A percentile compares a stretch with the other conserved stretches of the same genome.
phyloP scores from a whole-genome alignment of 148 eudicot genomes.

The Diospyros lotus region DNA sequence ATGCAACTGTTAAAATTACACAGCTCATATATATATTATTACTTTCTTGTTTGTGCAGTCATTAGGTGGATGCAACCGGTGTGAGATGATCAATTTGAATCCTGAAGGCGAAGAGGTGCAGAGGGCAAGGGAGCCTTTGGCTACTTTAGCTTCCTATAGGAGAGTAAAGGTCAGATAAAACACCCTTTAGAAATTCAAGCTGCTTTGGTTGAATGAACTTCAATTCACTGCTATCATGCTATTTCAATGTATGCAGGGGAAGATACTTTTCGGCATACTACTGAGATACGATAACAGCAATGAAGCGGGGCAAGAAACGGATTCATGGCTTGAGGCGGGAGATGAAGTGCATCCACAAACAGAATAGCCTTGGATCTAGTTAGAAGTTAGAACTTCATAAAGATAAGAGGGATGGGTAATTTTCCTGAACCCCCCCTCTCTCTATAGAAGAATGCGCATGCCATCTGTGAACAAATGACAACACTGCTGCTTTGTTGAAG shows the following conservation, averaged over 20 bases:
- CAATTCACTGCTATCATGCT: background rate
- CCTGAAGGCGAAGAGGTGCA: constrained; percentile 42
- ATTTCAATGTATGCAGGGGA: constrained; percentile 54
- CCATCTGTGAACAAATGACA: background rate
- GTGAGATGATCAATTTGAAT: constrained; percentile 86
- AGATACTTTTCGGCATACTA: constrained; percentile 72
- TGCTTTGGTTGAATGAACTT: background rate
- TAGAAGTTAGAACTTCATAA: background rate
- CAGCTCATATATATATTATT: background rate
- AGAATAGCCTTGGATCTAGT: constrained; percentile 11
- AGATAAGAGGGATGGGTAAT: background rate
- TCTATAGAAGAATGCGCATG: background rate
- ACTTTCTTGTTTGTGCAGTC: constrained; percentile 38
- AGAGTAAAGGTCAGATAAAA: constrained; percentile 59
- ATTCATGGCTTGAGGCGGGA: constrained; percentile 61
- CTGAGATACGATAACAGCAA: constrained; percentile 38
- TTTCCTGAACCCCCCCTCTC: background rate
- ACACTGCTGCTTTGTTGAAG: background rate
- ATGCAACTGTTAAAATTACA: constrained; percentile 60
- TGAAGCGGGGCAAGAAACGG: constrained; percentile 19
- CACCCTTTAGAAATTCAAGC: background rate
- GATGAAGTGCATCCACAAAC: constrained; percentile 53
- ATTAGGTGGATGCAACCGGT: constrained; percentile 92
- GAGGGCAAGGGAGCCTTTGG: constrained; percentile 75
- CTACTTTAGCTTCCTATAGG: constrained; percentile 86